Evolutionary conservation across 208 protist genomes (phyloP), one percentile per base, ranked within the genome.

Genomic region (Borovskyia barvae): DNA sequence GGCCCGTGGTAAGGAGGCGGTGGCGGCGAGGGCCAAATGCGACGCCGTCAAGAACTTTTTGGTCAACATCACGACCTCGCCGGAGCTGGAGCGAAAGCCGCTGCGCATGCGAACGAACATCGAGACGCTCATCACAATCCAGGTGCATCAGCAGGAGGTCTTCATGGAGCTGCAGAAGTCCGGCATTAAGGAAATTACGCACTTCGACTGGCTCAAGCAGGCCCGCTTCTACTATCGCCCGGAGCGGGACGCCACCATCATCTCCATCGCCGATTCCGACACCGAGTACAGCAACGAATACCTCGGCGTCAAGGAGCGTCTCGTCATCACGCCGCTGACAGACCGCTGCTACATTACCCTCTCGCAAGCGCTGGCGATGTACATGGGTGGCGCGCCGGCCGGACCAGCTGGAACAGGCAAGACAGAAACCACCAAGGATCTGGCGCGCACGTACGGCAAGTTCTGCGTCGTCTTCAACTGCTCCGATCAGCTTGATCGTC

Each of bases 371-470:
- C 78, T 98, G 14, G 85, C 91, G 22, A 93, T 98, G 79, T 97
- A 97, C 72, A 93, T 99, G 82, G 98, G 97, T 61, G 96, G 96
- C 48, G 97, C 97, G 24, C 97, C 97, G 8, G 94, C 95, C 39
- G 97, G 97, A 20, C 97, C 97, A 15, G 95, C 97, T 12, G 97
- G 97, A 47, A 98, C 97, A 6, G 97, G 97, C 60, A 99, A 99
- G 77, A 98, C 97, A 3, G 97, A 99, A 80, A 98, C 97, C 19
- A 94, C 93, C 14, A 97, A 97, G 67, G 93, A 97, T 84, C 79
- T 98, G n/a, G 93, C 90, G 1, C 83, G 92, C 28, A 97, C 90
- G 33, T 93, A 96, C 54, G 95, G 93, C 36, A 97, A 97, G 77
- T 97, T 96, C 72, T 94, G 94, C 37, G 90, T 97, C 28, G 92